These are phyloP conservation scores for Rhizophagus clarus DNA, from an alignment of 192 early-diverging fungal species.

Conservation along the genomic window DNA sequence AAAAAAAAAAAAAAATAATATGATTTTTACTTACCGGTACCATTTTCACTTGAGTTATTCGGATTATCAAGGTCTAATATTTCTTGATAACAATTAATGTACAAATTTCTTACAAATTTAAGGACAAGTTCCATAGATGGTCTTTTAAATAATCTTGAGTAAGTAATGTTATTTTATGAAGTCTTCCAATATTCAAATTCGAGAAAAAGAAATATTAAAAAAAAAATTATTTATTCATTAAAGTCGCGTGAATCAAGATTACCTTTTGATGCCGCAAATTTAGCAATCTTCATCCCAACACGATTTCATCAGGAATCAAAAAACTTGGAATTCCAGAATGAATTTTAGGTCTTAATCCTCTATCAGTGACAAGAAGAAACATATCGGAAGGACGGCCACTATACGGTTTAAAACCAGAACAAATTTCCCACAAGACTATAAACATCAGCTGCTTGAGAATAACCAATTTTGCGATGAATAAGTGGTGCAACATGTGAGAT, in stretches of 20 bases:
- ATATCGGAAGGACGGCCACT: not conserved
- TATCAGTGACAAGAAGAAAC: not conserved
- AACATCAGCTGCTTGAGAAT: not conserved
- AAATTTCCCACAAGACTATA: not conserved
- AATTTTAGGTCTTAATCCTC: not conserved
- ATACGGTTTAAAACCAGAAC: not conserved
- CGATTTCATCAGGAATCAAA: not conserved
- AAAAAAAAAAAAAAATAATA: too few species aligned
- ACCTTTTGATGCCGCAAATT: conserved; percentile 57
- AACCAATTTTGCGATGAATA: not conserved
- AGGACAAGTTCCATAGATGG: not conserved
- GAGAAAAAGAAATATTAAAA: not conserved
- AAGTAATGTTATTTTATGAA: conserved; percentile 25
- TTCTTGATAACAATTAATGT: not conserved
- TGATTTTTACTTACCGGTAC: too few species aligned
- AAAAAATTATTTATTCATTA: not conserved
- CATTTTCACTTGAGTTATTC: too few species aligned
- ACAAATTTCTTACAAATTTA: not conserved
- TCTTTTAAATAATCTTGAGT: conserved; percentile 36
- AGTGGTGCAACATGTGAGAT: not conserved
- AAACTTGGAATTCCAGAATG: not conserved
- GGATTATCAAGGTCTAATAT: not conserved
- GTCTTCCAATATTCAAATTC: not conserved
- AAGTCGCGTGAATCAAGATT: conserved; percentile 8
- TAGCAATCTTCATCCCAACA: conserved; percentile 49